Conservation (phyloP, 1,284 basidiomycete species). For the Pascua guehoae region DNA sequence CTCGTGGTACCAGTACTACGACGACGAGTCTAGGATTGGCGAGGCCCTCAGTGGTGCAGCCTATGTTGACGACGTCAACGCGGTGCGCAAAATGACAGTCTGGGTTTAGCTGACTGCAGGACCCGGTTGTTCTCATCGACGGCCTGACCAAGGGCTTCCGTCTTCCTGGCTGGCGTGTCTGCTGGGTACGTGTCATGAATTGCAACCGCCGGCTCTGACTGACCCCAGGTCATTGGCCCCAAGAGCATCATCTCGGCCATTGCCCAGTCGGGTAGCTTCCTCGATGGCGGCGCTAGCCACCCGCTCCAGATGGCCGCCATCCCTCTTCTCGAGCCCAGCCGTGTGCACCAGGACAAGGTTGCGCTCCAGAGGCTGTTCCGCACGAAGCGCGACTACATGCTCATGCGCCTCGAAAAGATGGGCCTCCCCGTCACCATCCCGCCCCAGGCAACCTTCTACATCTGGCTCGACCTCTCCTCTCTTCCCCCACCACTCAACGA, state of each 20-base stretch:
- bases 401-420: slow-evolving; percentile 72
- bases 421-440: slow-evolving; percentile 71
- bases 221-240: slow-evolving; percentile 65
- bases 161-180: slow-evolving; percentile 86
- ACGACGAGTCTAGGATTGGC: slow-evolving; percentile 68
- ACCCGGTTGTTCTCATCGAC: slow-evolving; percentile 79
- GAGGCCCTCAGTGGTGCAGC: slow-evolving; percentile 75
- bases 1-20: slow-evolving; percentile 70
- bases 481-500: slow-evolving; percentile 79
- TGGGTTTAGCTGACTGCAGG: slow-evolving; percentile 45
- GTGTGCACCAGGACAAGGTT: slow-evolving; percentile 69
- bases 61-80: slow-evolving; percentile 80
- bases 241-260: slow-evolving; percentile 80
- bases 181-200: slow-evolving; percentile 60
- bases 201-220: background rate
- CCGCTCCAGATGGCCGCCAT: slow-evolving; percentile 85
- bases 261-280: slow-evolving; percentile 80
- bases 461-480: slow-evolving; percentile 80
- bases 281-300: slow-evolving; percentile 84
- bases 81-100: slow-evolving; percentile 48
- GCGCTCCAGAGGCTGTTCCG: slow-evolving; percentile 86
- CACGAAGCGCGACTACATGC: slow-evolving; percentile 81
- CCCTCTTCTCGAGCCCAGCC: slow-evolving; percentile 67
- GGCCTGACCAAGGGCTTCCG: slow-evolving; percentile 80
- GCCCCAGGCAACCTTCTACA: slow-evolving; percentile 76